Evolutionary conservation across 2,329 filamentous ascomycete genomes (phyloP).

Genomic region (Phoma herbarum): DNA sequence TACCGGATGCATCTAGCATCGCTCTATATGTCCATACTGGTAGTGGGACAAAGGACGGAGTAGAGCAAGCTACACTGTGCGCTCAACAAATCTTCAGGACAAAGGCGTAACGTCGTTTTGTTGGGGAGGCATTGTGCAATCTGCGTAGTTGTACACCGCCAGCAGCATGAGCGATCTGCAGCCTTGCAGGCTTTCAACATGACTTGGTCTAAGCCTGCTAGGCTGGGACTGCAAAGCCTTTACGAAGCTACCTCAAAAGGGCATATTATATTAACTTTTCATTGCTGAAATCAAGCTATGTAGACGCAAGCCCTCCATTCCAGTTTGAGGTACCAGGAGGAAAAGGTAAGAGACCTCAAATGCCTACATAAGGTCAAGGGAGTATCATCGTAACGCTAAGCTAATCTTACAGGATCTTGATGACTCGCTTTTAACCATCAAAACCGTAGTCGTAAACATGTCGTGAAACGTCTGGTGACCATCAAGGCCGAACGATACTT

Average conservation of each 20-base stretch:
- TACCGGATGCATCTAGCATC: neutral
- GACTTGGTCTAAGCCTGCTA: neutral
- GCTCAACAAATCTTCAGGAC: neutral
- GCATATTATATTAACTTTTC: slow-evolving; percentile 15
- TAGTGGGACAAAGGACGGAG: neutral
- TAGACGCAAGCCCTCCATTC: slow-evolving; percentile 27
- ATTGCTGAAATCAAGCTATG: slow-evolving; percentile 36
- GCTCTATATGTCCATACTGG: neutral
- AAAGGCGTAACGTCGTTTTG: neutral
- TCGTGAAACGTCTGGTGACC: slow-evolving; percentile 28
- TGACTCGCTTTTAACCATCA: slow-evolving; percentile 28
- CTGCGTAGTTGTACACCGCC: neutral
- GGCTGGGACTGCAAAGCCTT: no score
- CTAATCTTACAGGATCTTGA: slow-evolving; percentile 37
- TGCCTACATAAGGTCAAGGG: slow-evolving; percentile 30
- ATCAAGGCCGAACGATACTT: slow-evolving; percentile 26
- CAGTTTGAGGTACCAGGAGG: slow-evolving; percentile 20
- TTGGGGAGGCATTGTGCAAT: neutral
- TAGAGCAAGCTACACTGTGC: neutral
- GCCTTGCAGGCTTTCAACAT: neutral
- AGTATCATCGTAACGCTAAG: slow-evolving; percentile 36
- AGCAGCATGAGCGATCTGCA: neutral
- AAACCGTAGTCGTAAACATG: slow-evolving; percentile 36
- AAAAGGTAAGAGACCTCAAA: slow-evolving; percentile 27
- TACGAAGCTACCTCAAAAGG: neutral